Evolutionary conservation across 2,329 filamentous ascomycete genomes (phyloP).

Genomic region (Aspergillus persii): DNA sequence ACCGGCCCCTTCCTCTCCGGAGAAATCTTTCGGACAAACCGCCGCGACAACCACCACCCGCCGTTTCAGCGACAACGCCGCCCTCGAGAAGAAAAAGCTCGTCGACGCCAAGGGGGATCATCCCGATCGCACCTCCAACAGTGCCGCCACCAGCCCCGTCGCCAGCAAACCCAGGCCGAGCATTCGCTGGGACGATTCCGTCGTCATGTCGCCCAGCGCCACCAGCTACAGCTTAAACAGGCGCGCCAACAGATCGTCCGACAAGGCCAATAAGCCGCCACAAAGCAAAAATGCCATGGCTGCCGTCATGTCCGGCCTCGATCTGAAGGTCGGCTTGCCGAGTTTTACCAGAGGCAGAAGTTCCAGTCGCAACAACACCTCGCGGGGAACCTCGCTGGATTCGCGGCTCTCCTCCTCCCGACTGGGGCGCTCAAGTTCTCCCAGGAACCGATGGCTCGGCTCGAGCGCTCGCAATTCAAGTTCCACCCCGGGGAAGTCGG

Average conservation of each 20-base stretch:
- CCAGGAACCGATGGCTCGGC: constrained; percentile 47
- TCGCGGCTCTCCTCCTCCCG: constrained; percentile 25
- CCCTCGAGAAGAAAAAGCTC: constrained; percentile 12
- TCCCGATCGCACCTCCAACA: neutral
- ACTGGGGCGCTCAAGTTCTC: constrained; percentile 33
- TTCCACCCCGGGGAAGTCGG: constrained; percentile 42
- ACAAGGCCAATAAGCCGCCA: constrained; percentile 26
- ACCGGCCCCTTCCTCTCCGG: constrained; percentile 7
- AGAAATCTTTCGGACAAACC: neutral
- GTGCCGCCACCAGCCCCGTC: neutral
- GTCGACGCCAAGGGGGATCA: constrained; percentile 16
- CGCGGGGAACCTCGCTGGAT: constrained; percentile 39
- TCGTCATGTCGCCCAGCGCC: constrained; percentile 18
- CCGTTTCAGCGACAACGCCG: constrained; percentile 7
- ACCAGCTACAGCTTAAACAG: constrained; percentile 35
- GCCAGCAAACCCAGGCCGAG: constrained; percentile 24
- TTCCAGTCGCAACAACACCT: constrained; percentile 39
- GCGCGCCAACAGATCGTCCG: constrained; percentile 41
- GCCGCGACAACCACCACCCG: constrained; percentile 15
- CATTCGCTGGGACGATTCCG: constrained; percentile 18
- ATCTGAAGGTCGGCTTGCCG: constrained; percentile 34
- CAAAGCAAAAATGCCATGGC: constrained; percentile 46
- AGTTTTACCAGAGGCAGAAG: constrained; percentile 37
- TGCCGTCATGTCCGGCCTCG: constrained; percentile 43
- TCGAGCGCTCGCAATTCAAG: constrained; percentile 48